Conservation (phyloP, 495 filamentous ascomycete species). For the Lasiosphaeria ovina region DNA sequence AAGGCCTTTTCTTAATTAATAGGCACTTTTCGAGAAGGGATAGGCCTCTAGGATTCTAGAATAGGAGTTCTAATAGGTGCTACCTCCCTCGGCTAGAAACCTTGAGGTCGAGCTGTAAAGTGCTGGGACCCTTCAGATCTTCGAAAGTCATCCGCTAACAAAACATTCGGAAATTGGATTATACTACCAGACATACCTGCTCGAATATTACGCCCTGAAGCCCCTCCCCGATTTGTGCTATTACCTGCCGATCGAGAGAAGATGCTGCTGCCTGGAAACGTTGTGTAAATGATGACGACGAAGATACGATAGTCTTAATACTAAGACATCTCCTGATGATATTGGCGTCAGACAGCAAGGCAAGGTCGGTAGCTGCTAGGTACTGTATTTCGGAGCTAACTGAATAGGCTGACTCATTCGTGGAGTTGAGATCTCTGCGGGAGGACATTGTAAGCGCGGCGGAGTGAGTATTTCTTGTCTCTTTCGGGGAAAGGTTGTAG, state of each 20-base stretch:
- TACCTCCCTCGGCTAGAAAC: too few relatives aligned
- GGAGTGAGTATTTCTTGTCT: too few relatives aligned
- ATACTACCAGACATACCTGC: slow-evolving; percentile 4
- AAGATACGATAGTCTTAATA: slow-evolving; percentile 3
- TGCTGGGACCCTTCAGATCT: too few relatives aligned
- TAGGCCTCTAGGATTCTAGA: too few relatives aligned
- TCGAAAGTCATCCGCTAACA: neutral
- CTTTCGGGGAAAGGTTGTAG: too few relatives aligned
- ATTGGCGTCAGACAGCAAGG: slow-evolving; percentile 2
- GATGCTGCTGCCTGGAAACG: slow-evolving; percentile 7
- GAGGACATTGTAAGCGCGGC: slow-evolving; percentile 2
- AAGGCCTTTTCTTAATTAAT: too few relatives aligned
- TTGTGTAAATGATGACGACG: slow-evolving; percentile 6
- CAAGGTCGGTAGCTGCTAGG: slow-evolving; percentile 10
- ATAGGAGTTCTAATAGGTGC: too few relatives aligned
- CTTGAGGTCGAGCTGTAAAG: too few relatives aligned
- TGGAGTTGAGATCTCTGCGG: slow-evolving; percentile 8
- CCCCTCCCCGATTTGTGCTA: slow-evolving; percentile 6
- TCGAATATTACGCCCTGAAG: slow-evolving; percentile 12
- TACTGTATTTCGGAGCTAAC: slow-evolving; percentile 10
- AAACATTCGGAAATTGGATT: neutral
- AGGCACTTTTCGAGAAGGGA: too few relatives aligned
- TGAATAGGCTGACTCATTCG: slow-evolving; percentile 7
- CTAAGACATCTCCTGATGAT: slow-evolving; percentile 6
- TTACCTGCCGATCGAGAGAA: slow-evolving; percentile 7